Conservation (phyloP, 2,329 filamentous ascomycete genomes). For the Dichotomopilus funicola region DNA sequence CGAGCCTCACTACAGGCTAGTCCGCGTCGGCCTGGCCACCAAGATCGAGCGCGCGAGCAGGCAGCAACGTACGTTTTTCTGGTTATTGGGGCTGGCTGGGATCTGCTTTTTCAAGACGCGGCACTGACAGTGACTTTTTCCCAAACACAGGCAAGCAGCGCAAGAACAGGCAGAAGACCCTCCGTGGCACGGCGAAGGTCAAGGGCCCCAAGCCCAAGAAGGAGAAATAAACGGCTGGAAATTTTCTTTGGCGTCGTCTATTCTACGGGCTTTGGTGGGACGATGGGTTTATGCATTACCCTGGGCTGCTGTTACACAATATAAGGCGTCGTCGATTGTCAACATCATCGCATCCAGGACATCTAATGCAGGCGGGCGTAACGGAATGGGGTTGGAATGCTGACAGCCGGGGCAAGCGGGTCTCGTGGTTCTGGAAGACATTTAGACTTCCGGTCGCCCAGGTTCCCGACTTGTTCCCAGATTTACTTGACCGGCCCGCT, state of each 20-base stretch:
- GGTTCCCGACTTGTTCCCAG: too few relatives aligned
- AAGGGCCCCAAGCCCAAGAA: slow-evolving; percentile 95
- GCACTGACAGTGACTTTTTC: slow-evolving; percentile 16
- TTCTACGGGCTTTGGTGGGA: slow-evolving; percentile 29
- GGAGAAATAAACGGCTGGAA: slow-evolving; percentile 65
- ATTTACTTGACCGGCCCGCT: too few relatives aligned
- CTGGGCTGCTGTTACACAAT: slow-evolving; percentile 25
- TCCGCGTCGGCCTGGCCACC: slow-evolving; percentile 83
- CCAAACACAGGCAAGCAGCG: slow-evolving; percentile 85
- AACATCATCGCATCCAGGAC: slow-evolving; percentile 15
- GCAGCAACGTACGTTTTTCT: slow-evolving; percentile 84
- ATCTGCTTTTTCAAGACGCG: neutral
- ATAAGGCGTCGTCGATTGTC: slow-evolving; percentile 10
- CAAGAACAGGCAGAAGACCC: slow-evolving; percentile 99
- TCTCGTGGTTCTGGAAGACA: too few relatives aligned
- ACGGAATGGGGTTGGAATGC: too few relatives aligned
- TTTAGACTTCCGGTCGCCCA: too few relatives aligned
- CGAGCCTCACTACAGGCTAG: slow-evolving; percentile 95
- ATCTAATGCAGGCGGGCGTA: slow-evolving; percentile 26
- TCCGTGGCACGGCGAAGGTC: slow-evolving; percentile 95
- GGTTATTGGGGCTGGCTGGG: neutral
- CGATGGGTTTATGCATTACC: slow-evolving; percentile 33
- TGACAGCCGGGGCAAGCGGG: too few relatives aligned
- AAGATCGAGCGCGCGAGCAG: slow-evolving; percentile 97
- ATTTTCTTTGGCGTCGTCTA: slow-evolving; percentile 27